Base-by-base conservation (phyloP, 176 grass and related monocot genomes). In the Carex cristatella region DNA sequence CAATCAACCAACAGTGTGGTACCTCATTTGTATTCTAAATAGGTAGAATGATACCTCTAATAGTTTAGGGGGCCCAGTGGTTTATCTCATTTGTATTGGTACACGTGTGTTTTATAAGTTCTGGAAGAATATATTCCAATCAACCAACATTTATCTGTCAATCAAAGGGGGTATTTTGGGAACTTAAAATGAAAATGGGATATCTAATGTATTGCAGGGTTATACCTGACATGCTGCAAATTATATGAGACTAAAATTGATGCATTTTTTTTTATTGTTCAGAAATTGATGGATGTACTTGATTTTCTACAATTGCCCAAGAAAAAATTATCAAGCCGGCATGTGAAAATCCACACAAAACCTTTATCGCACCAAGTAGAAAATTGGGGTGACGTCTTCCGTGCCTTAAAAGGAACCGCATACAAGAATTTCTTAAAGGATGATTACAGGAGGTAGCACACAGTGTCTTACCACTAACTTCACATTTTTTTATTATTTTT, bases 271-370 rank as follows among this genome's bases (percentile, higher is more conserved):
- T 19, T 15, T 35, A 75, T 91, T 85, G 30, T 81, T 56, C 87
- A 99, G 91, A 99, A 89, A 86, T 86, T 95, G 28, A 89, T 85
- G 74, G 90, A 99, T 88, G 93, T 92, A 77, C 79, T 94, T 68
- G 87, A 91, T 79, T 95, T 99, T 91, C 84, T 99, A 19, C 88
- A 83, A 92, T 66, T 95, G 88, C 96, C 93, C 1, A 90, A 83
- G 63, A 74, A 74, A 65, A 88, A 91, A 27, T 73, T 95, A 59
- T 92, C 73, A 23, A 99, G 96, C 44, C 85, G 90, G 9, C 93
- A 99, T 71, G 90, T 99, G 68, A 95, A 95, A 88, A 99, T 99
- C 48, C 96, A 99, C 70, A 92, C 87, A 65, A 95, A 89, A 81
- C 81, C 66, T 35, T 85, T 95, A 57, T 49, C 83, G 18, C 78